A percentile compares a stretch with the other conserved stretches of the same genome.
Conservation (phyloP, 2,329 filamentous ascomycete genomes). For the Dryadomyces quercus-mongolicae region DNA sequence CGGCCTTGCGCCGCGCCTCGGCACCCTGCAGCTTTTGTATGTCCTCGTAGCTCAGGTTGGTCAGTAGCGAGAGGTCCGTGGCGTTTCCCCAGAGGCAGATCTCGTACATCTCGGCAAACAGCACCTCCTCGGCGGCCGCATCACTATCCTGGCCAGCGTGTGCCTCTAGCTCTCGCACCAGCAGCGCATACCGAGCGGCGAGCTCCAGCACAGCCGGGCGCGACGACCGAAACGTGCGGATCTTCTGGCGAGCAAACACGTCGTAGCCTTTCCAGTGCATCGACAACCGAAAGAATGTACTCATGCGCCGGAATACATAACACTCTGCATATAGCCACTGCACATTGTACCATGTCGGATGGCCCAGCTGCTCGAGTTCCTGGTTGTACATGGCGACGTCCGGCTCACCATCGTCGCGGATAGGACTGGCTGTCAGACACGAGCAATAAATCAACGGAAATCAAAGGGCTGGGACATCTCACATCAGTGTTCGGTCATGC, state of each 20-base stretch:
- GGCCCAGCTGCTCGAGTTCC: constrained; percentile 64
- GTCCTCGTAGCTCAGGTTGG: constrained; percentile 83
- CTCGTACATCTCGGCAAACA: constrained; percentile 90
- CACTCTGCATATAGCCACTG: constrained; percentile 91
- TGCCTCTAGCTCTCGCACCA: constrained; percentile 53
- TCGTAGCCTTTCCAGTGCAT: constrained; percentile 84
- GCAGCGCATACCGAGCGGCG: constrained; percentile 32
- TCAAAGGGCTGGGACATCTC: not conserved
- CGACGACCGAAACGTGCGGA: constrained; percentile 83
- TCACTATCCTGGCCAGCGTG: constrained; percentile 33
- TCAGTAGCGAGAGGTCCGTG: constrained; percentile 84
- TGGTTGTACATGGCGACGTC: constrained; percentile 77
- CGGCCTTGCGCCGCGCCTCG: constrained; percentile 70
- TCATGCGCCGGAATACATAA: constrained; percentile 85
- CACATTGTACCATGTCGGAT: constrained; percentile 68
- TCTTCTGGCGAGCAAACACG: constrained; percentile 81
- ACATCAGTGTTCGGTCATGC: constrained; percentile 60
- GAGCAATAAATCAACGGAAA: not conserved
- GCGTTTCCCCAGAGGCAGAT: constrained; percentile 97
- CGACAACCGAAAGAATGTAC: constrained; percentile 63
- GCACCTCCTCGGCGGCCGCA: constrained; percentile 58
- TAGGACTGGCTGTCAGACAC: constrained; percentile 37
- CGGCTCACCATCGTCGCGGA: constrained; percentile 62
- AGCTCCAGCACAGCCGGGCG: constrained; percentile 50
- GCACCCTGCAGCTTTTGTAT: constrained; percentile 93